phyloP scores from a whole-genome alignment of 352 stramenopile species.

The Thalassiosira mediterranea region DNA sequence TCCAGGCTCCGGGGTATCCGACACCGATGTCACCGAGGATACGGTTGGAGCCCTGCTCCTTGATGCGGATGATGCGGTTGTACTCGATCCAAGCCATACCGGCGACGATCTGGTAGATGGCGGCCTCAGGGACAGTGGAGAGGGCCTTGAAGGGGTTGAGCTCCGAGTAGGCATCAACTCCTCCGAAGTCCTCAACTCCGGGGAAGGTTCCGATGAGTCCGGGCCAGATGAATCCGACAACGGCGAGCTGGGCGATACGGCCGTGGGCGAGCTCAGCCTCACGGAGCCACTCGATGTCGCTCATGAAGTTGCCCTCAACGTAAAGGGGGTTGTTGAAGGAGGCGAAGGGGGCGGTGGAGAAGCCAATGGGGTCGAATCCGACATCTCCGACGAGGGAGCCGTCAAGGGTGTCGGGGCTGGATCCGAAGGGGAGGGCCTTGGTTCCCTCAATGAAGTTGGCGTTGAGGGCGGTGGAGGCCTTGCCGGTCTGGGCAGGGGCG shows the following conservation, averaged over 20 bases:
- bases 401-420: slow-evolving; percentile 83
- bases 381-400: slow-evolving; percentile 85
- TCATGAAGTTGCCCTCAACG: slow-evolving; percentile 59
- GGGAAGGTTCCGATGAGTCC: slow-evolving; percentile 86
- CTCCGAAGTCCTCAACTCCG: slow-evolving; percentile 84
- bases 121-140: slow-evolving; percentile 76
- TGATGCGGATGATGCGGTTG: slow-evolving; percentile 76
- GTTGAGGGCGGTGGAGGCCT: slow-evolving; percentile 61
- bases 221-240: slow-evolving; percentile 87
- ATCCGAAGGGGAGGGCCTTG: slow-evolving; percentile 85
- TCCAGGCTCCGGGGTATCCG: slow-evolving; percentile 82
- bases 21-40: slow-evolving; percentile 85
- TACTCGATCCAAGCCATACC: slow-evolving; percentile 85
- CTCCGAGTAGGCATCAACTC: slow-evolving; percentile 85
- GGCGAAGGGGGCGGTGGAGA: slow-evolving; percentile 83
- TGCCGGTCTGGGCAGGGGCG: slow-evolving; percentile 47
- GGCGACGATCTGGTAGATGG: slow-evolving; percentile 85
- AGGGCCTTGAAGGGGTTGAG: slow-evolving; percentile 86
- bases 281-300: slow-evolving; percentile 76
- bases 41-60: slow-evolving; percentile 68
- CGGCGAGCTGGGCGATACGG: slow-evolving; percentile 87
- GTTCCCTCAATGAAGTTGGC: slow-evolving; percentile 48
- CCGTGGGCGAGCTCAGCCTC: slow-evolving; percentile 86
- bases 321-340: slow-evolving; percentile 52
- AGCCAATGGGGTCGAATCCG: slow-evolving; percentile 88